A percentile compares a stretch with the other conserved stretches of the same genome.
Evolutionary conservation across 176 grass and related monocot genomes (phyloP).

Genomic region (Puccinellia tenuiflora): DNA sequence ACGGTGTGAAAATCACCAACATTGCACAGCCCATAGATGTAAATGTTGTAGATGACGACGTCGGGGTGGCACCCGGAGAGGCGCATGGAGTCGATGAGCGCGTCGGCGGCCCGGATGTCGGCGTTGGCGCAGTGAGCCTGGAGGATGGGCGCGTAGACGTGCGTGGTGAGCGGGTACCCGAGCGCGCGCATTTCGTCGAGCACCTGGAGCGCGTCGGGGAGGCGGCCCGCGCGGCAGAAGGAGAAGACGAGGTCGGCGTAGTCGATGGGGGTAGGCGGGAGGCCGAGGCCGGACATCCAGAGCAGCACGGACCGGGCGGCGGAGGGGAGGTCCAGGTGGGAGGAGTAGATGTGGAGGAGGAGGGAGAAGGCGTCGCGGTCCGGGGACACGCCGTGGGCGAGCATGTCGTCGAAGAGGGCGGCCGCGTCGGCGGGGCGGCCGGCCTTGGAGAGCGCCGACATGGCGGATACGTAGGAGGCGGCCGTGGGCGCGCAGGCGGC

Average conservation of each 20-base stretch:
- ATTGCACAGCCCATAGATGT: slow-evolving; percentile 70
- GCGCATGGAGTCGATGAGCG: slow-evolving; percentile 50
- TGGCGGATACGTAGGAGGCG: slow-evolving; percentile 58
- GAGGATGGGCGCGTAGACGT: slow-evolving; percentile 59
- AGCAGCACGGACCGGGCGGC: slow-evolving; percentile 50
- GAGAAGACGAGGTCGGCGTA: slow-evolving; percentile 62
- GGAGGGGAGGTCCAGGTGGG: slow-evolving; percentile 58
- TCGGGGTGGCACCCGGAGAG: slow-evolving; percentile 46
- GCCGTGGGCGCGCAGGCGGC: slow-evolving; percentile 39
- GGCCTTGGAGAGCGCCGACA: slow-evolving; percentile 57
- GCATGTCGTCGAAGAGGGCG: slow-evolving; percentile 82
- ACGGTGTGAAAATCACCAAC: slow-evolving; percentile 45
- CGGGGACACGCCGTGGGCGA: slow-evolving; percentile 48
- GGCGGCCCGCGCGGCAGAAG: slow-evolving; percentile 40
- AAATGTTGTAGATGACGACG: slow-evolving; percentile 72
- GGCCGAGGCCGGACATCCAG: slow-evolving; percentile 61
- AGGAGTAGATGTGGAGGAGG: slow-evolving; percentile 78
- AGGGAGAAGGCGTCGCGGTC: slow-evolving; percentile 50
- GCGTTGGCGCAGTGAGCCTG: slow-evolving; percentile 41
- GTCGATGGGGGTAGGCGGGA: slow-evolving; percentile 47
- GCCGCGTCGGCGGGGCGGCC: slow-evolving; percentile 52
- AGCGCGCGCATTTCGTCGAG: slow-evolving; percentile 76
- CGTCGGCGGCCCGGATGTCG: slow-evolving; percentile 37
- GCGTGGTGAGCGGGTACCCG: slow-evolving; percentile 36
- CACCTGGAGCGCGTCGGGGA: slow-evolving; percentile 57